Percentiles rank a stretch among this genome's conserved stretches.
phyloP scores from a whole-genome alignment of 768 basidiomycete species.

The Lactarius pseudohatsudake region DNA sequence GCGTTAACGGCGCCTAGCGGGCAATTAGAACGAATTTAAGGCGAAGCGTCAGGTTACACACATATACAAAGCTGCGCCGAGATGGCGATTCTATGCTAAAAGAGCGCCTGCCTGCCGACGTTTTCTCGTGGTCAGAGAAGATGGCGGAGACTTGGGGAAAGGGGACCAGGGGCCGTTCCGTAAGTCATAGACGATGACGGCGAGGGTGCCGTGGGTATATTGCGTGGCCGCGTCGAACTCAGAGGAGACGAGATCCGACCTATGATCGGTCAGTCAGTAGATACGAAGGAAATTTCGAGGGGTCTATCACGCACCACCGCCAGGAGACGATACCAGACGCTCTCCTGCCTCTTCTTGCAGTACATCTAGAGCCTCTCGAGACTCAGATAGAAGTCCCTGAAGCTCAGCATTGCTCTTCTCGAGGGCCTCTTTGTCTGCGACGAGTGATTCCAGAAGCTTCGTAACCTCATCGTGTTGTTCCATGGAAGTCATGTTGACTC shows the following conservation, averaged over 20 bases:
- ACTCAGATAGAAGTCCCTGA: conserved; percentile 67
- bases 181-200: conserved; percentile 11
- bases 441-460: conserved; percentile 76
- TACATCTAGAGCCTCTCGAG: conserved; percentile 70
- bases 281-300: conserved; percentile 20
- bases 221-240: conserved; percentile 1
- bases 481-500: conserved; percentile 43
- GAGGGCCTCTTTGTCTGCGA: conserved; percentile 79
- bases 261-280: conserved; percentile 17
- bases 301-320: conserved; percentile 30
- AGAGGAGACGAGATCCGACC: conserved; percentile 24
- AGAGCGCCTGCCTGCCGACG: conserved; percentile 6
- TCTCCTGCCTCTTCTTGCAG: conserved; percentile 79
- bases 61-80: conserved; percentile 39
- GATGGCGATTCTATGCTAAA: conserved; percentile 27
- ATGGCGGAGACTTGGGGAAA: conserved; percentile 27
- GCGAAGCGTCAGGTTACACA: conserved; percentile 31
- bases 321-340: conserved; percentile 40
- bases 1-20: conserved; percentile 47
- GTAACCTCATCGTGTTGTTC: conserved; percentile 59
- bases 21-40: neutral
- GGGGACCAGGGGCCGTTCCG: conserved; percentile 25
- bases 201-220: neutral
- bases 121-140: conserved; percentile 16
- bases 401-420: conserved; percentile 82